Evolutionary conservation across 2,329 filamentous ascomycete species (phyloP).

Genomic region (Nannizziopsis barbatae): DNA sequence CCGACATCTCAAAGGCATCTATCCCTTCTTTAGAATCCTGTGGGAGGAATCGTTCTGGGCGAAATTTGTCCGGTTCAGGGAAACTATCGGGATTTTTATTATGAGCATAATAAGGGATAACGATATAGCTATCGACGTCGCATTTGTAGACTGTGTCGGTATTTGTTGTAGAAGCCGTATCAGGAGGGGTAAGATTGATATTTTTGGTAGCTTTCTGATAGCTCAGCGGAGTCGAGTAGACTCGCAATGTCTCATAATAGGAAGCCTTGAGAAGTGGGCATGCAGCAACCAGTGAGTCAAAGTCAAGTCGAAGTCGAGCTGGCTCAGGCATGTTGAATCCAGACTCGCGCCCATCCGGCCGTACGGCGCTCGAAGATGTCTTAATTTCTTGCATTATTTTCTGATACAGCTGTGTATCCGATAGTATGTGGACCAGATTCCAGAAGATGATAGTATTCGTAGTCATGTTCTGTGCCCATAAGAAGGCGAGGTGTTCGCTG

Average conservation of each 20-base stretch:
- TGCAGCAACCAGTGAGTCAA: constrained; percentile 32
- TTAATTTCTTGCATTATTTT: constrained; percentile 38
- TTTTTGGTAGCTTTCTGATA: constrained; percentile 33
- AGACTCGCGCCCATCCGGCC: constrained; percentile 28
- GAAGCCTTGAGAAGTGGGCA: constrained; percentile 39
- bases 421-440: constrained; percentile 39
- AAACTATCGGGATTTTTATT: constrained; percentile 35
- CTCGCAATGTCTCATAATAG: constrained; percentile 38
- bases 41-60: constrained; percentile 40
- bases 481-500: constrained; percentile 37
- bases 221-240: constrained; percentile 35
- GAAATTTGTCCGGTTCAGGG: constrained; percentile 33
- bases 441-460: constrained; percentile 43
- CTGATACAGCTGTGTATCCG: constrained; percentile 31
- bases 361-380: constrained; percentile 31
- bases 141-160: constrained; percentile 30
- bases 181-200: constrained; percentile 31
- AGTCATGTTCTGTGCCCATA: constrained; percentile 48
- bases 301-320: constrained; percentile 33
- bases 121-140: constrained; percentile 34
- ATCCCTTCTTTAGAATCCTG: constrained; percentile 27
- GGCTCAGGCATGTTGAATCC: constrained; percentile 36
- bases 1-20: constrained; percentile 22
- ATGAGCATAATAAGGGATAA: constrained; percentile 36
- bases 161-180: constrained; percentile 28